Base-by-base conservation (phyloP, 2,329 filamentous ascomycete species). In the Pyricularia sp. region DNA sequence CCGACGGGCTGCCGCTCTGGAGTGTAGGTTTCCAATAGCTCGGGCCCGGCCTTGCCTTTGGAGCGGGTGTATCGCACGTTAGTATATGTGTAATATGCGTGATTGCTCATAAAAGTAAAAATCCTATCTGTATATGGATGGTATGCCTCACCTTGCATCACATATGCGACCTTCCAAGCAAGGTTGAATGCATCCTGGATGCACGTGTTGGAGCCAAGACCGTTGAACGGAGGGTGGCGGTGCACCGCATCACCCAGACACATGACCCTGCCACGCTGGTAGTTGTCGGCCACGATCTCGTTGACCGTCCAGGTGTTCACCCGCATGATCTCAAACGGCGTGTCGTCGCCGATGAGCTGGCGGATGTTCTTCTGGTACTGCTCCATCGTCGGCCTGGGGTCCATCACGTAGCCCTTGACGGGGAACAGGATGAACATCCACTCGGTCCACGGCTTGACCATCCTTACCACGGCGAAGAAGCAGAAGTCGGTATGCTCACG, bases 371-470 rank as follows among this genome's bases (percentile, higher is more conserved):
- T 68, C 4, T 79, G 60, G 67, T 81, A 82, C 69, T 84, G 78
- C 7, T 80, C 80, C 1, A 75, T 67, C 0, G 77, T 75, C 0
- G 81, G 79, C n/a, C 75, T 74, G 65, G 70, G 70, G 1, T 70
- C 69, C 22, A 72, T 68, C 1, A 77, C 72, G 4, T 71, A 71
- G 10, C 49, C 49, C 9, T 13, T 76, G 67, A 62, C 78, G 0
- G 81, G 79, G 19, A 86, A 74, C 19, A 85, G 71, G 65, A 84
- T 82, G 60, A 83, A 82, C 74, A 84, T 78, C 84, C 84, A 88
- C 74, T 88, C 82, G 67, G 81, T 70, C 84, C 84, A 88, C 0
- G 84, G 80, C 73, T 82, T 84, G 4, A 88, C 83, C 84, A 88
- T 87, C 28, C 85, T 76, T 2, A 80, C 75, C 67, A 84, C 72